phyloP scores from a whole-genome alignment of 2,329 filamentous ascomycete genomes.

The Epichloe sp. region DNA sequence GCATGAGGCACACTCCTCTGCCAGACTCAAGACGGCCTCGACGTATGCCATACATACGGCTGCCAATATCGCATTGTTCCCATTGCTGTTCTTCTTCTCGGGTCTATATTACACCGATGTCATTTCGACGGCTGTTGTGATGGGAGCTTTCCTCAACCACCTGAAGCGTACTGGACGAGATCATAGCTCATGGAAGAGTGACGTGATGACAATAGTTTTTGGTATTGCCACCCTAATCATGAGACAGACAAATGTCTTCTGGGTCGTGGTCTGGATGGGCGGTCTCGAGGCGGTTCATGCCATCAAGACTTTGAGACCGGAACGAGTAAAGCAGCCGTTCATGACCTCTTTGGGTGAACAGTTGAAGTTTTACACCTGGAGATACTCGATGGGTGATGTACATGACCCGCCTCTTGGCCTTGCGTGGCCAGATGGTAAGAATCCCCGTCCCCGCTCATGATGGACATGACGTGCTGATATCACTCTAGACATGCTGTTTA shows the following conservation, averaged over 20 bases:
- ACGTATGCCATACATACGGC: conserved; percentile 45
- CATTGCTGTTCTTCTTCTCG: conserved; percentile 90
- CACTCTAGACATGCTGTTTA: conserved; percentile 38
- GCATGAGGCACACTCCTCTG: conserved; percentile 10
- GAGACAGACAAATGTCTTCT: conserved; percentile 94
- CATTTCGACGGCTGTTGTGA: conserved; percentile 61
- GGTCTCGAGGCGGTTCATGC: conserved; percentile 42
- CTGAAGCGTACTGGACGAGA: conserved; percentile 28
- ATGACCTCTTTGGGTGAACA: conserved; percentile 21
- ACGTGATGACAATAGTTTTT: conserved; percentile 34
- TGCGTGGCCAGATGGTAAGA: conserved; percentile 37
- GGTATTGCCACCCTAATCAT: conserved; percentile 60
- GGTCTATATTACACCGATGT: conserved; percentile 93
- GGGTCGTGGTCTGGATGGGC: conserved; percentile 70
- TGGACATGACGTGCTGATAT: not conserved
- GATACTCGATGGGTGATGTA: conserved; percentile 37
- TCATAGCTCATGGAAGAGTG: conserved; percentile 22
- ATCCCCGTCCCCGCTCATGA: not conserved
- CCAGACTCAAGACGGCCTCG: conserved; percentile 17
- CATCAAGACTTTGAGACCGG: conserved; percentile 30
- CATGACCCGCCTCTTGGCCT: conserved; percentile 39
- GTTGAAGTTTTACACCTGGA: conserved; percentile 25
- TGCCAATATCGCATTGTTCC: conserved; percentile 73
- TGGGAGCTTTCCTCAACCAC: conserved; percentile 52
- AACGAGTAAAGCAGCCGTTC: conserved; percentile 16